phyloP scores from a whole-genome alignment of 495 filamentous ascomycete species.

The Penicillium canariense region DNA sequence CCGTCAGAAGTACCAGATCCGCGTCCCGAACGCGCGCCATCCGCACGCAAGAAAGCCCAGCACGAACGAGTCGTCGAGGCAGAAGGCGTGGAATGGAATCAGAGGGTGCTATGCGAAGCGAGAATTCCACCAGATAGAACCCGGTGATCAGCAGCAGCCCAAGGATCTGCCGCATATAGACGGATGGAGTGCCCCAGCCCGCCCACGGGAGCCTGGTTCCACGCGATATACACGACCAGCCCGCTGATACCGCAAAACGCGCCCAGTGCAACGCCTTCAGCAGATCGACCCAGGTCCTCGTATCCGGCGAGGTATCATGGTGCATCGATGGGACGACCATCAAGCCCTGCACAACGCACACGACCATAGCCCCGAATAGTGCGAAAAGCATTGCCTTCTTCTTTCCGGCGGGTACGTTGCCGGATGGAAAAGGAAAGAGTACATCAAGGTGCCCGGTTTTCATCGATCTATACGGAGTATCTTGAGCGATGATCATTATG shows the following conservation, averaged over 20 bases:
- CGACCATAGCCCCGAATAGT: conserved; percentile 55
- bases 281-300: conserved; percentile 4
- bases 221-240: conserved; percentile 55
- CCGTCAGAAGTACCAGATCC: conserved; percentile 48
- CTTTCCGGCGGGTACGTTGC: conserved; percentile 50
- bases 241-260: conserved; percentile 53
- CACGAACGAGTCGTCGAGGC: conserved; percentile 39
- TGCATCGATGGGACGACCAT: conserved; percentile 49
- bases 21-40: conserved; percentile 51
- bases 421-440: too few relatives aligned
- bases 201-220: conserved; percentile 50
- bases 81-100: conserved; percentile 43
- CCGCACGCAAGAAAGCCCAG: conserved; percentile 46
- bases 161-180: conserved; percentile 46
- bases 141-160: conserved; percentile 35
- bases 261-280: conserved; percentile 36
- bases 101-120: conserved; percentile 37
- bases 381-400: conserved; percentile 65
- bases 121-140: conserved; percentile 45
- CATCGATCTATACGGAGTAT: too few relatives aligned
- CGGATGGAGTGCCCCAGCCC: conserved; percentile 45
- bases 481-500: too few relatives aligned
- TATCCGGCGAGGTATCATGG: conserved; percentile 8
- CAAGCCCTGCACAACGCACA: conserved; percentile 38
- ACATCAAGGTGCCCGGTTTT: too few relatives aligned